Percentiles rank a stretch among this genome's conserved stretches.
These are phyloP conservation scores for Colletotrichum plurivorum DNA, from an alignment of 2,329 filamentous ascomycete species.

Conservation along the genomic window DNA sequence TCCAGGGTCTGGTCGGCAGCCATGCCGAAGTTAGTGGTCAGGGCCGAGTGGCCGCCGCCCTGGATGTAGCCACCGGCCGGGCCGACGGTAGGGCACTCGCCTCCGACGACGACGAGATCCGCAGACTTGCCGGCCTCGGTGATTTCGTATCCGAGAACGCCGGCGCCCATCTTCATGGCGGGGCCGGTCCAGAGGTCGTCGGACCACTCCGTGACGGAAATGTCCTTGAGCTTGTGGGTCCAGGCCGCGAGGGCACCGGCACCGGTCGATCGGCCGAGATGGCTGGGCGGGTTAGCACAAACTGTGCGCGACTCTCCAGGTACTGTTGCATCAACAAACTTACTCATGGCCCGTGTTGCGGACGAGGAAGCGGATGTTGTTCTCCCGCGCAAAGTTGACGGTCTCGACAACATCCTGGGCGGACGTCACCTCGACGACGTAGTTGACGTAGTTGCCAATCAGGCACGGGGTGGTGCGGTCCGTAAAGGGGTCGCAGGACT, in stretches of 20 bases:
- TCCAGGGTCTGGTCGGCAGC: constrained; percentile 71
- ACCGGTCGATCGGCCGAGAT: constrained; percentile 54
- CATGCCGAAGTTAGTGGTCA: constrained; percentile 69
- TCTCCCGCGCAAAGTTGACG: constrained; percentile 54
- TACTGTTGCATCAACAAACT: not conserved
- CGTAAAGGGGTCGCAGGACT: constrained; percentile 55
- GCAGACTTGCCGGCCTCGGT: constrained; percentile 32
- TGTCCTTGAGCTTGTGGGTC: constrained; percentile 57
- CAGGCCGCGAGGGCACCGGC: constrained; percentile 56
- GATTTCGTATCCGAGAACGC: constrained; percentile 64
- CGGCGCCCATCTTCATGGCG: constrained; percentile 67
- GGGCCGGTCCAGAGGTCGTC: constrained; percentile 61
- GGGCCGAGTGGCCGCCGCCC: constrained; percentile 70
- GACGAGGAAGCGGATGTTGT: constrained; percentile 54
- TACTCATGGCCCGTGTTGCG: constrained; percentile 52
- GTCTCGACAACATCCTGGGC: constrained; percentile 49
- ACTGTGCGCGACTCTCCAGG: constrained; percentile 20
- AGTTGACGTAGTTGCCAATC: constrained; percentile 59
- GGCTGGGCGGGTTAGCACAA: constrained; percentile 43
- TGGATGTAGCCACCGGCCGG: constrained; percentile 72
- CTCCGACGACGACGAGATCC: constrained; percentile 57
- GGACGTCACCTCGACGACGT: constrained; percentile 53
- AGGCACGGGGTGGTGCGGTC: constrained; percentile 55
- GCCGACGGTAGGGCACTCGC: constrained; percentile 68
- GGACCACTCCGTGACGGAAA: constrained; percentile 56